A percentile compares a stretch with the other conserved stretches of the same genome.
These are phyloP conservation scores for Amauroascus niger DNA, from an alignment of 2,329 filamentous ascomycete species.

Conservation along the genomic window DNA sequence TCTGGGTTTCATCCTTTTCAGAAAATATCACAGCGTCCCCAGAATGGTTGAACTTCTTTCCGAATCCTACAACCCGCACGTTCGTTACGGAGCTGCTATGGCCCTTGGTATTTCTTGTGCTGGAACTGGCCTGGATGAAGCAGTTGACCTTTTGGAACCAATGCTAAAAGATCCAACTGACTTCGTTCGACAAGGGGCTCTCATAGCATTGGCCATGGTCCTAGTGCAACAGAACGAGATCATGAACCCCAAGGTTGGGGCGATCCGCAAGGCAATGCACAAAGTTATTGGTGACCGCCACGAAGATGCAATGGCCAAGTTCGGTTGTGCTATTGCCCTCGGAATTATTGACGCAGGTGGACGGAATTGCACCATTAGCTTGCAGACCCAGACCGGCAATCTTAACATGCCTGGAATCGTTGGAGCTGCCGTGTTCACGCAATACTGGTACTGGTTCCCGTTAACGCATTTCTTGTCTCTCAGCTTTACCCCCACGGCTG, in stretches of 20 bases:
- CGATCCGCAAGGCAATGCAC: conserved; percentile 83
- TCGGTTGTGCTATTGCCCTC: conserved; percentile 83
- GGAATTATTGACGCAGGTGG: conserved; percentile 97
- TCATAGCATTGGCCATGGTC: conserved; percentile 94
- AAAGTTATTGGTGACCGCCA: conserved; percentile 92
- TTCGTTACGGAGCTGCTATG: conserved; percentile 96
- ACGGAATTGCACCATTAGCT: conserved; percentile 93
- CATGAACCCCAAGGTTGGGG: conserved; percentile 92
- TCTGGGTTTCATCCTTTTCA: conserved; percentile 95
- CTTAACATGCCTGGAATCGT: conserved; percentile 98
- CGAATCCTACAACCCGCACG: conserved; percentile 97
- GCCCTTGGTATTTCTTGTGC: conserved; percentile 96
- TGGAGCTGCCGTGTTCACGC: conserved; percentile 94
- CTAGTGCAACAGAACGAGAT: conserved; percentile 98
- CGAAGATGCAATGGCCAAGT: conserved; percentile 99
- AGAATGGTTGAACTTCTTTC: conserved; percentile 97
- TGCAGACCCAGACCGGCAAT: conserved; percentile 96
- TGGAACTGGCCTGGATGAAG: conserved; percentile 89
- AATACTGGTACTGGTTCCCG: conserved; percentile 99
- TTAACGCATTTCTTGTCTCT: conserved; percentile 94
- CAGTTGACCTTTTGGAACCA: conserved; percentile 89
- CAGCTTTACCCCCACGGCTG: conserved; percentile 90
- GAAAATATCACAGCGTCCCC: conserved; percentile 91
- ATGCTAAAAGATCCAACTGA: conserved; percentile 99
- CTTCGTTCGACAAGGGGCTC: conserved; percentile 91